phyloP scores from a whole-genome alignment of 1,284 basidiomycete species.

The Schizopora paradoxa region DNA sequence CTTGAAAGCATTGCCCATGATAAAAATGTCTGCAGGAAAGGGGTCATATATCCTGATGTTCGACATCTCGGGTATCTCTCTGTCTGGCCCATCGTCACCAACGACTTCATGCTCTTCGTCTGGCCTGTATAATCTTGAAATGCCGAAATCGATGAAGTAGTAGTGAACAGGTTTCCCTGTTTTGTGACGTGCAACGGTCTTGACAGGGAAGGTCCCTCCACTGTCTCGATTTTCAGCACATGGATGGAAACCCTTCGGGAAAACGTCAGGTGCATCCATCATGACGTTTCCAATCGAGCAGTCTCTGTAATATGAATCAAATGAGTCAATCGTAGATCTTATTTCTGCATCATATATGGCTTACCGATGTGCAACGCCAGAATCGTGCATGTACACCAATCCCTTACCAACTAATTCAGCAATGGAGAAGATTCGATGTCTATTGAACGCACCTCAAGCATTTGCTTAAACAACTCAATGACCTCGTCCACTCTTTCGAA shows the following conservation, averaged over 20 bases:
- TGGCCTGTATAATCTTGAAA: slow-evolving; percentile 24
- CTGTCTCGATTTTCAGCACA: slow-evolving; percentile 8
- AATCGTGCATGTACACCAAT: slow-evolving; percentile 24
- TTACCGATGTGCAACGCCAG: slow-evolving; percentile 26
- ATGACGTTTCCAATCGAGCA: slow-evolving; percentile 26
- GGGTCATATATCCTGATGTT: slow-evolving; percentile 1
- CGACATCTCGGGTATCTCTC: slow-evolving; percentile 4
- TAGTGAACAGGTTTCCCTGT: slow-evolving; percentile 23
- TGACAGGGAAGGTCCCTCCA: slow-evolving; percentile 16
- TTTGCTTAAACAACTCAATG: slow-evolving; percentile 25
- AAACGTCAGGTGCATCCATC: slow-evolving; percentile 27
- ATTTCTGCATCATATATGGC: neutral
- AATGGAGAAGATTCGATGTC: neutral
- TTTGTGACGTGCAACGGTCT: slow-evolving; percentile 3
- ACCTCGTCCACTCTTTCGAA: slow-evolving; percentile 25
- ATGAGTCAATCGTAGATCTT: too few species aligned
- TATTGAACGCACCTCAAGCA: slow-evolving; percentile 23
- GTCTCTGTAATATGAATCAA: too few species aligned
- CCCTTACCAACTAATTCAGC: slow-evolving; percentile 16
- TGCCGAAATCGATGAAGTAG: slow-evolving; percentile 34
- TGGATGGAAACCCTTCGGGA: slow-evolving; percentile 26
- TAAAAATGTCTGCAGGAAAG: slow-evolving; percentile 10
- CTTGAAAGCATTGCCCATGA: slow-evolving; percentile 4
- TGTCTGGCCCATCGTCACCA: slow-evolving; percentile 3
- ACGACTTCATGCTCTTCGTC: neutral